Evolutionary conservation across 108 stramenopile species (phyloP), one percentile per base, ranked within the genome.

Genomic region (Stephanodiscus minutulus): DNA sequence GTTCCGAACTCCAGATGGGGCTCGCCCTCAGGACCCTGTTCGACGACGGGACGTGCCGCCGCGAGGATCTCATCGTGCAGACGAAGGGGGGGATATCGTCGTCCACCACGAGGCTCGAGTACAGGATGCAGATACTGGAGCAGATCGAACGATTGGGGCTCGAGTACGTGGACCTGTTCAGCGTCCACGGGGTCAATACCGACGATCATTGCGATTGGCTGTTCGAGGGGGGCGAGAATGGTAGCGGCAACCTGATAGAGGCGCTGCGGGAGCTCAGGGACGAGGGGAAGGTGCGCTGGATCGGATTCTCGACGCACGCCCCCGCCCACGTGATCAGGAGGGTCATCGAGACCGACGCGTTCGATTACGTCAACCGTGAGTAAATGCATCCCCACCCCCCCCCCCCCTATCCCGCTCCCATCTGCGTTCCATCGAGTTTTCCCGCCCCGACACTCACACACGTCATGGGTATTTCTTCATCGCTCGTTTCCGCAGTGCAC

Each of bases 281-380:
- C 7, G 82, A 77, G 44, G 92, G 95, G 7, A 93, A 91, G 57
- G 83, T 96, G 61, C 84, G 86, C 28, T 83, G 86, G 64, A 72
- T 95, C 69, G 96, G 96, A 28, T 97, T 97, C 70, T 87, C 84
- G 54, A 93, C 92, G 1, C 96, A 97, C 73, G 96, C 79, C 31
- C 84, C 89, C 28, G 72, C 87, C 17, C 87, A 87, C 27, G 49
- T 92, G 8, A 97, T 94, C 44, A 58, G 72, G 43, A 68, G 68
- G 29, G 59, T 66, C 22, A 94, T 97, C 55, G 84, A 88, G 28
- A 86, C 87, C 8, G 88, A 93, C 53, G 76, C 68, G 20, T 97
- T 97, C 64, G 88, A 88, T 48, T 95, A 92, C 64, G 73, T 90
- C 47, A 97, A 97, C 71, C 49, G 73, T 74, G 41, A 66, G 73